phyloP scores from a whole-genome alignment of 768 basidiomycete genomes.

The Hericium erinaceus region DNA sequence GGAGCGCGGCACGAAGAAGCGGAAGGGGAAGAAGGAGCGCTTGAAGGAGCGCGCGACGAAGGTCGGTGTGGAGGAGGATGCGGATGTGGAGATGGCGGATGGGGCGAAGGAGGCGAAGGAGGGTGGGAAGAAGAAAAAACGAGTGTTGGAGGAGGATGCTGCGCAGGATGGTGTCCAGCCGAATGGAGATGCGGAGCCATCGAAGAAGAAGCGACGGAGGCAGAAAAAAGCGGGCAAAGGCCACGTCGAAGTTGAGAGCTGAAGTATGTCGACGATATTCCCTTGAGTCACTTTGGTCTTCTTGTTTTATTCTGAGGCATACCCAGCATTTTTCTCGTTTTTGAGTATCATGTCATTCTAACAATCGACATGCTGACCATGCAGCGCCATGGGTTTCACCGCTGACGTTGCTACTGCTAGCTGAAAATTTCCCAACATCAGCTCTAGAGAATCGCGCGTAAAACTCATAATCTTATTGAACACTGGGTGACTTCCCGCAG shows the following conservation, averaged over 20 bases:
- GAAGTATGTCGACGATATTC: not conserved
- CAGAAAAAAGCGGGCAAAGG: conserved; percentile 26
- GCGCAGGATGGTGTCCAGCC: conserved; percentile 8
- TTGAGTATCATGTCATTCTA: not conserved
- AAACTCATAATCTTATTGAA: too few relatives aligned
- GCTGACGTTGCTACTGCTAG: too few relatives aligned
- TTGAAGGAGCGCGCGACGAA: conserved; percentile 35
- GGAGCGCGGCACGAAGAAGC: conserved; percentile 20
- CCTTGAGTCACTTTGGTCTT: not conserved
- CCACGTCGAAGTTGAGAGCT: not conserved
- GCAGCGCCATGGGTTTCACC: not conserved
- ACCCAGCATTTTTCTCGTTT: not conserved
- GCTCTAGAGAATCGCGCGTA: too few relatives aligned
- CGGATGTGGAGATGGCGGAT: not conserved
- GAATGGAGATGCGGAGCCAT: conserved; percentile 7
- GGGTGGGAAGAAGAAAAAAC: conserved; percentile 2
- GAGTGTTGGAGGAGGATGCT: not conserved
- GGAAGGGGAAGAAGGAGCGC: conserved; percentile 66
- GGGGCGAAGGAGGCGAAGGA: not conserved
- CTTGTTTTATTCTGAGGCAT: not conserved
- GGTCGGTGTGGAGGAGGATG: conserved; percentile 9
- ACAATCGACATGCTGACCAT: not conserved
- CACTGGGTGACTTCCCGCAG: too few relatives aligned
- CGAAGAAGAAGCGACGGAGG: conserved; percentile 33
- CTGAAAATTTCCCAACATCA: too few relatives aligned